Evolutionary conservation across 148 eudicot species (phyloP).

Genomic region (Rhododendron henanense): DNA sequence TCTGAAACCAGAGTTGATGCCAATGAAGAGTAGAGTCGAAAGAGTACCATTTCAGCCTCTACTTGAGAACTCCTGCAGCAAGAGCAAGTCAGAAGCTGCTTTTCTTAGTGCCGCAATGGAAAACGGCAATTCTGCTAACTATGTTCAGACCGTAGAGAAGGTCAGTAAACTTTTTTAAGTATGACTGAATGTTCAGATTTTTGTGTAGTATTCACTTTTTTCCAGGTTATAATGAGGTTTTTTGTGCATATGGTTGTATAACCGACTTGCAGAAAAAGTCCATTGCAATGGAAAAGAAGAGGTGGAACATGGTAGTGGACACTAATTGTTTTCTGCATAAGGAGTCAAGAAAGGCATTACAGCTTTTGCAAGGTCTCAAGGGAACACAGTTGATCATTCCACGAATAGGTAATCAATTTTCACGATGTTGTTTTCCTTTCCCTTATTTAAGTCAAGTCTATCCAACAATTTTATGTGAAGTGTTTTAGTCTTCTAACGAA

Average conservation of each 20-base stretch:
- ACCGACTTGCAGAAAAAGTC: slow-evolving; percentile 36
- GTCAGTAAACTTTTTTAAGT: slow-evolving; percentile 20
- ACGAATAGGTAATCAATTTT: slow-evolving; percentile 48
- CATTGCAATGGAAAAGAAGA: slow-evolving; percentile 21
- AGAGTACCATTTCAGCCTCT: slow-evolving; percentile 60
- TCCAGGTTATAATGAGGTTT: neutral
- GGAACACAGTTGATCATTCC: slow-evolving; percentile 80
- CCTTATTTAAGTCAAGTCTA: neutral
- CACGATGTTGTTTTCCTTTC: neutral
- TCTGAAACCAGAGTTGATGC: slow-evolving; percentile 9
- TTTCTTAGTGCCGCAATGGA: slow-evolving; percentile 13
- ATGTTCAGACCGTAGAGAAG: slow-evolving; percentile 27
- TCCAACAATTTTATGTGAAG: neutral
- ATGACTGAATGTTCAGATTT: neutral
- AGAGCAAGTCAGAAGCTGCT: slow-evolving; percentile 31
- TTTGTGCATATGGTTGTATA: slow-evolving; percentile 2
- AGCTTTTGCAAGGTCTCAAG: slow-evolving; percentile 74
- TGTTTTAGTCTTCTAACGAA: neutral
- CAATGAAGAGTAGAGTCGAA: slow-evolving; percentile 24
- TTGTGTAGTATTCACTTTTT: neutral
- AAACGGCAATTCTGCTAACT: slow-evolving; percentile 18
- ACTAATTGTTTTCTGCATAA: slow-evolving; percentile 52
- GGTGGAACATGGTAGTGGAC: slow-evolving; percentile 79
- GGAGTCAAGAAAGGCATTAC: slow-evolving; percentile 67
- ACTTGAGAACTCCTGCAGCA: slow-evolving; percentile 30